These are phyloP conservation scores for Ogataea nakhonphanomensis DNA, from an alignment of 805 yeast species.

Conservation along the genomic window DNA sequence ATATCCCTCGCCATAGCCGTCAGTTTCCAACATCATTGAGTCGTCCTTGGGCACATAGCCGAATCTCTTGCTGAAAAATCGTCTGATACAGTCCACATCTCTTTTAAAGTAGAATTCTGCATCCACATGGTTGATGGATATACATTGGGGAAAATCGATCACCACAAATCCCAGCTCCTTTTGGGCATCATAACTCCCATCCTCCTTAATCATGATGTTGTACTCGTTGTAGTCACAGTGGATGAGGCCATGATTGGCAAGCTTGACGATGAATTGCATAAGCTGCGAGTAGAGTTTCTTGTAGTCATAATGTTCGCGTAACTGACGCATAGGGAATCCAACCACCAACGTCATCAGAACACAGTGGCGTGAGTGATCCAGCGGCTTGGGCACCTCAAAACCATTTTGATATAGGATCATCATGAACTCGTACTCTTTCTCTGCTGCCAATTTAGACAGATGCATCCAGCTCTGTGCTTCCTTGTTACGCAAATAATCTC, in stretches of 20 bases:
- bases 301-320: conserved; percentile 66
- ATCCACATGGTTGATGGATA: conserved; percentile 85
- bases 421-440: conserved; percentile 90
- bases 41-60: conserved; percentile 70
- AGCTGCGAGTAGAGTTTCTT: conserved; percentile 74
- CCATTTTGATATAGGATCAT: conserved; percentile 66
- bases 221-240: conserved; percentile 98
- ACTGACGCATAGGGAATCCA: conserved; percentile 87
- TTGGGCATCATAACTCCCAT: conserved; percentile 48
- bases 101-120: conserved; percentile 86
- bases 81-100: conserved; percentile 86
- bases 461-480: conserved; percentile 90
- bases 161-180: conserved; percentile 75
- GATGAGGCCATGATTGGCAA: conserved; percentile 85
- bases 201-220: conserved; percentile 73
- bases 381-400: conserved; percentile 84
- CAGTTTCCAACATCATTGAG: conserved; percentile 67
- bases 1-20: conserved; percentile 79
- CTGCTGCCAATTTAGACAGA: conserved; percentile 84
- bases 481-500: conserved; percentile 80
- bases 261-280: conserved; percentile 79
- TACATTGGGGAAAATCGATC: conserved; percentile 98
- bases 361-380: conserved; percentile 86
- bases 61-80: conserved; percentile 77
- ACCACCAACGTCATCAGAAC: conserved; percentile 87